Evolutionary conservation across 202 grass and related monocot species (phyloP), one percentile per base, ranked within the genome.

Genomic region (Digitaria exilis): DNA sequence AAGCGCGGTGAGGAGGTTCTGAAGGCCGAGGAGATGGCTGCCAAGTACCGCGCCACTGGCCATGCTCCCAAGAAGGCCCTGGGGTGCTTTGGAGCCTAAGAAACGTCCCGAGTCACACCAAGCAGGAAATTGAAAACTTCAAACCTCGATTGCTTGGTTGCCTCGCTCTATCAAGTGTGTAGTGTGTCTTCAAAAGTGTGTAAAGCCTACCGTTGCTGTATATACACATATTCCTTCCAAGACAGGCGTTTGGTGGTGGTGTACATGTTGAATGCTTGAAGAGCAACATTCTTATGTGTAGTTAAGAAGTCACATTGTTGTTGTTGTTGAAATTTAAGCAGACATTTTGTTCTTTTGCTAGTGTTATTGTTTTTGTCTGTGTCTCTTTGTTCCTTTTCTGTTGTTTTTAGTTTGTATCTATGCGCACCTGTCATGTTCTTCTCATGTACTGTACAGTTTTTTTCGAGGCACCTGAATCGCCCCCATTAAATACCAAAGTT

Each of bases 21-120:
- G 11, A 98, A 95, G 80, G 90, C 96, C 0, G 96, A 98, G 74
- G 96, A 98, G 84, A 57, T 84, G 58, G 77, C 96, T 2, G 92
- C 92, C 22, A 98, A 98, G 75, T 95, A 90, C 76, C 96, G 85
- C 7, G 92, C 96, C 76, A 98, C 87, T 0, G 92, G 96, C 8
- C 54, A 84, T 4, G 75, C 89, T 25, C 96, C 96, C 5, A 98
- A 98, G 89, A 98, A 95, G 82, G 39, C 78, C 77, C 72, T 98
- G 0, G 96, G 96, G 26, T 98, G 96, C 77, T 98, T 98, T n/a
- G 90, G 92, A 49, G 87, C 82, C 58, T 98, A 64, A 77, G 26
- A 86, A 83, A 77, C 8, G 9, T 55, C 34, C 46, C 49, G 50
- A 22, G 24, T 31, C 50, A 22, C 76, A 55, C 22, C n/a, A 61